Base-by-base conservation (phyloP, 331 rosid species). In the Erythrophleum ivorense region DNA sequence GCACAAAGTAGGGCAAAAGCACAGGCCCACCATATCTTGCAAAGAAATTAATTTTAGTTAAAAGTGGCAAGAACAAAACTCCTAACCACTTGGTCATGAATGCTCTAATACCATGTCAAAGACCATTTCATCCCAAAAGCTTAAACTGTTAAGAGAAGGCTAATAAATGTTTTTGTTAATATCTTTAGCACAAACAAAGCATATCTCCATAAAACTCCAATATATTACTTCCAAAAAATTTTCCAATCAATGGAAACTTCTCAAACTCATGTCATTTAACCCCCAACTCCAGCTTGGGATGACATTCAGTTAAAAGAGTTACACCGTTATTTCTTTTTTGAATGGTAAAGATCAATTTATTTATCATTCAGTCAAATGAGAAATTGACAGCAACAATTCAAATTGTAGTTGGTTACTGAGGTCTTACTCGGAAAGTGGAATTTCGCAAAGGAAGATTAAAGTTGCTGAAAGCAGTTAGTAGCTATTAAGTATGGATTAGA, bases 251-350 rank as follows among this genome's bases (percentile, higher is more conserved):
- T 12, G 18, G 31, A 58, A 33, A 9, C 15, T 58, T 57, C 54
- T 60, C 54, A 67, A 72, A 62, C 11, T 72, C 31, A 5, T 72
- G 83, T 60, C 9, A 58, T 31, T 34, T 80, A 34, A 58, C 72
- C 60, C 60, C 7, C 2, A 5, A n/a, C 16, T 50, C 5, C 19
- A 15, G 69, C 57, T 24, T 53, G 59, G 38, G 29, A 24, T 24
- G 29, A 24, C 29, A 24, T 24, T 24, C 29, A 24, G 29, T 24
- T 24, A 24, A 24, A 24, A 24, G 29, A 24, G 68, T 18, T 52
- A 15, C n/a, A 14, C 15, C 14, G 57, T 0, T 52, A 12, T 15
- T 52, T 11, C 53, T 48, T 48, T 52, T 52, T 52, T 52, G 2
- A 52, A 14, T 52, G 57, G 59, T 53, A 53, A 16, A 53, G 14